phyloP scores from a whole-genome alignment of 192 early-diverging fungal genomes.

The Cetraspora pellucida region DNA sequence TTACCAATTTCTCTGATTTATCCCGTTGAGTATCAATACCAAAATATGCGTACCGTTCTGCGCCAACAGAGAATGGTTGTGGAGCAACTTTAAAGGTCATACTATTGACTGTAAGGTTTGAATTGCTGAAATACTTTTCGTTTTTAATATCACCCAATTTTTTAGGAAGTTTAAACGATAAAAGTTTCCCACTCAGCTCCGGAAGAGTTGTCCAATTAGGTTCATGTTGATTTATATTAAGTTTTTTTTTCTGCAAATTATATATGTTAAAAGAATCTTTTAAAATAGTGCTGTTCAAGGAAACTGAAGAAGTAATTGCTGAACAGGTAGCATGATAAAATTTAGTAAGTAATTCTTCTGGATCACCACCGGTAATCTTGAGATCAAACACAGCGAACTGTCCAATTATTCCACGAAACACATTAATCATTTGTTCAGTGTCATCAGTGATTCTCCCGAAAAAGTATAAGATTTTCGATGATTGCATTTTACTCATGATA shows the following conservation, averaged over 20 bases:
- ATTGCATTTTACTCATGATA: conserved; percentile 5
- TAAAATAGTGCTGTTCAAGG: not conserved
- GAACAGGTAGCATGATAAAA: conserved; percentile 11
- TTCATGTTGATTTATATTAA: conserved; percentile 5
- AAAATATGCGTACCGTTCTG: conserved; percentile 29
- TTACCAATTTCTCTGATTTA: not conserved
- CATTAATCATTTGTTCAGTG: conserved; percentile 17
- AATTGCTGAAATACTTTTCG: not conserved
- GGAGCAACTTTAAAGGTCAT: not conserved
- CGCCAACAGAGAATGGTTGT: conserved; percentile 20
- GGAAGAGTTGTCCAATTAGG: not conserved
- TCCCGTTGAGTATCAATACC: not conserved
- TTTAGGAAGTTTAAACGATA: not conserved
- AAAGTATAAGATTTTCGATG: conserved; percentile 10
- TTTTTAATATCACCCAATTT: not conserved
- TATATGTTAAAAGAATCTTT: not conserved
- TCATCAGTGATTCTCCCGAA: conserved; percentile 22
- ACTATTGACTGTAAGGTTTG: not conserved
- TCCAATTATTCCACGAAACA: conserved; percentile 17
- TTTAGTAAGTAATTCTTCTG: not conserved
- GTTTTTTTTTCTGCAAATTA: not conserved
- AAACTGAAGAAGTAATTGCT: not conserved
- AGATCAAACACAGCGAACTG: conserved; percentile 11
- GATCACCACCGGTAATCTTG: not conserved
- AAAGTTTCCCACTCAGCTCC: not conserved